Percentiles rank a stretch among this genome's conserved stretches.
phyloP scores from a whole-genome alignment of 2,329 filamentous ascomycete genomes.

The Trichoderma gracile region DNA sequence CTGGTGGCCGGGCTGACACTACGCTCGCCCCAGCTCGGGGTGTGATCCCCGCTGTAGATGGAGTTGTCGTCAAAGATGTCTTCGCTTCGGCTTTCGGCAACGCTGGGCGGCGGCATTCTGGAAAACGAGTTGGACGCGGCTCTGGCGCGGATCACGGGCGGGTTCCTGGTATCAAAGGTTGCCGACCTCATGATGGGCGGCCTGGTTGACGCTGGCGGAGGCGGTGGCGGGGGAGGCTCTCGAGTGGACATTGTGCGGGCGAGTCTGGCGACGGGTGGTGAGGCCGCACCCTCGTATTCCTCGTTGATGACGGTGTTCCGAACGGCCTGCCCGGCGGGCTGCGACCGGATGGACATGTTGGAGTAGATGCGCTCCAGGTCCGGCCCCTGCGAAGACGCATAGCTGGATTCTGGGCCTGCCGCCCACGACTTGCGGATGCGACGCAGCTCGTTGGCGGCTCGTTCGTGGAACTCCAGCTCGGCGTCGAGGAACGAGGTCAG shows the following conservation, averaged over 20 bases:
- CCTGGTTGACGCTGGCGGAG: conserved; percentile 40
- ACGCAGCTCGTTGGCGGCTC: conserved; percentile 79
- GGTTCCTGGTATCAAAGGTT: conserved; percentile 42
- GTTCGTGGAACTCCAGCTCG: conserved; percentile 88
- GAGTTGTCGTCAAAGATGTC: conserved; percentile 55
- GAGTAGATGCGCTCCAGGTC: conserved; percentile 34
- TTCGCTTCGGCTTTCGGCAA: conserved; percentile 38
- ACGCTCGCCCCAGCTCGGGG: conserved; percentile 52
- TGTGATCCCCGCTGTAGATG: conserved; percentile 52
- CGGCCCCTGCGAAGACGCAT: conserved; percentile 40
- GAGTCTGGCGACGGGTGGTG: conserved; percentile 37
- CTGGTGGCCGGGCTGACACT: conserved; percentile 59
- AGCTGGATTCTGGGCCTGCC: conserved; percentile 28
- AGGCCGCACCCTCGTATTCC: conserved; percentile 38
- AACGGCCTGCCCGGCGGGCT: conserved; percentile 16
- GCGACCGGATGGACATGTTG: conserved; percentile 43
- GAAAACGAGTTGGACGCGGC: conserved; percentile 45
- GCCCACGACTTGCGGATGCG: conserved; percentile 52
- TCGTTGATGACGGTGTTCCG: conserved; percentile 5
- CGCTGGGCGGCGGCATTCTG: conserved; percentile 44
- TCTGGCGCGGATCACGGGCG: conserved; percentile 30
- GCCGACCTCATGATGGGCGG: conserved; percentile 42
- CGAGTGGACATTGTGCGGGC: conserved; percentile 30
- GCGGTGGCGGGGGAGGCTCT: conserved; percentile 34
- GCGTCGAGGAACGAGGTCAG: conserved; percentile 81